These are phyloP conservation scores for Rhynchospora breviuscula DNA, from an alignment of 176 grass and related monocot species.

Conservation along the genomic window DNA sequence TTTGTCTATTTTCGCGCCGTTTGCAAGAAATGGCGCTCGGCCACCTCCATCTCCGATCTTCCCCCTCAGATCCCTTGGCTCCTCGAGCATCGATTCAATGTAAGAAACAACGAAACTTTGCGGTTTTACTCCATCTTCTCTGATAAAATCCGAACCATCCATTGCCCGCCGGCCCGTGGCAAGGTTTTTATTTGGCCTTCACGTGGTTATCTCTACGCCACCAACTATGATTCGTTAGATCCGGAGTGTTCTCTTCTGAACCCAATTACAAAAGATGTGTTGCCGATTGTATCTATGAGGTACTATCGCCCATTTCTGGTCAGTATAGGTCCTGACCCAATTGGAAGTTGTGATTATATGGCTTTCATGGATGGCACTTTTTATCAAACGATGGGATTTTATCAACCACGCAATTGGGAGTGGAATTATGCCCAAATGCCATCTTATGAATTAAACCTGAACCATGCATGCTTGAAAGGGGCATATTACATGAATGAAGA, in stretches of 20 bases:
- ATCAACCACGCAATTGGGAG: background rate
- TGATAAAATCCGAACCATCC: background rate
- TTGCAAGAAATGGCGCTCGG: conserved; percentile 20
- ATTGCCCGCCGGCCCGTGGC: background rate
- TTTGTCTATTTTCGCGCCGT: conserved; percentile 21
- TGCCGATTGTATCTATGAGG: background rate
- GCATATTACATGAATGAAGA: background rate
- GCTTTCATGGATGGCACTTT: background rate
- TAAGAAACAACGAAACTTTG: background rate
- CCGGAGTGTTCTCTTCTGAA: background rate
- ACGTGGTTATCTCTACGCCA: background rate
- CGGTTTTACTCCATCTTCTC: background rate
- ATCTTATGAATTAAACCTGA: background rate
- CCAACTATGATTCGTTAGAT: background rate
- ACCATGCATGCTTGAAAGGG: background rate
- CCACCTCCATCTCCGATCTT: background rate
- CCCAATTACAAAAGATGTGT: background rate
- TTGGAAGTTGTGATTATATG: background rate
- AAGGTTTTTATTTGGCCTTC: background rate
- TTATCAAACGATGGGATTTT: background rate
- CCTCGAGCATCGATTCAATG: background rate
- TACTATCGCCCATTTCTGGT: background rate
- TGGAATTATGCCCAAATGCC: background rate
- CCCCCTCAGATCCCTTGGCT: conserved; percentile 23
- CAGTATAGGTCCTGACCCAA: background rate